Evolutionary conservation across 2,329 filamentous ascomycete species (phyloP), one percentile per base, ranked within the genome.

Genomic region (Aspergillus tanneri): DNA sequence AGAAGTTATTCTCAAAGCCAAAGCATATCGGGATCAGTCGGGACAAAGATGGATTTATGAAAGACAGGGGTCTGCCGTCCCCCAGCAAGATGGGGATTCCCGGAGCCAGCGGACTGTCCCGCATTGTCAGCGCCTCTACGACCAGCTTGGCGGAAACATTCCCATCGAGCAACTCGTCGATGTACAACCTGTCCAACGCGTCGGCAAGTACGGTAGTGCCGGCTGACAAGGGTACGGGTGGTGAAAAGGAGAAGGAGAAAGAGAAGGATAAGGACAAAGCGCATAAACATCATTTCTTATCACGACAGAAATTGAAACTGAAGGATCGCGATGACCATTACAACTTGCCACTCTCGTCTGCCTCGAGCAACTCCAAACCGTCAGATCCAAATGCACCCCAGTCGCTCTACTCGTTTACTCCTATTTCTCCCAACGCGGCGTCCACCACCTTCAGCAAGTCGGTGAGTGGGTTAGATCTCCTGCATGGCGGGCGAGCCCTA

Each of bases 401-500:
- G 47, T 83, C 83, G 2, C 69, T 86, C 3, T 86, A 86, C 64
- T 84, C 79, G 0, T 87, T 87, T 59, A 78, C 80, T 1, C 83
- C 84, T 1, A 78, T 83, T 3, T 85, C 83, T 2, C 83, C 83
- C 3, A 78, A 77, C 7, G 77, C 80, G 25, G 73, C 76, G n/a
- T 72, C 76, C 24, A 77, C 73, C 6, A 70, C 78, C 1, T 95
- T 97, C 65, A 79, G 85, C 28, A 95, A 93, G 71, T 87, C 86
- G 3, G 87, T 93, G 63, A 92, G 87, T 50, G 87, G 87, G 0
- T 74, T 92, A 35, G 88, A 92, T 67, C 72, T 92, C 21, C 78
- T 88, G 43, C 88, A 92, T 70, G 88, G 86, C 34, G 88, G 85
- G 1, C 80, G 86, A 34, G 87, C 85, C 5, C 70, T 91, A 37